Evolutionary conservation across 148 eudicot species (phyloP), one percentile per base, ranked within the genome.

Genomic region (Chenopodium berlandieri): DNA sequence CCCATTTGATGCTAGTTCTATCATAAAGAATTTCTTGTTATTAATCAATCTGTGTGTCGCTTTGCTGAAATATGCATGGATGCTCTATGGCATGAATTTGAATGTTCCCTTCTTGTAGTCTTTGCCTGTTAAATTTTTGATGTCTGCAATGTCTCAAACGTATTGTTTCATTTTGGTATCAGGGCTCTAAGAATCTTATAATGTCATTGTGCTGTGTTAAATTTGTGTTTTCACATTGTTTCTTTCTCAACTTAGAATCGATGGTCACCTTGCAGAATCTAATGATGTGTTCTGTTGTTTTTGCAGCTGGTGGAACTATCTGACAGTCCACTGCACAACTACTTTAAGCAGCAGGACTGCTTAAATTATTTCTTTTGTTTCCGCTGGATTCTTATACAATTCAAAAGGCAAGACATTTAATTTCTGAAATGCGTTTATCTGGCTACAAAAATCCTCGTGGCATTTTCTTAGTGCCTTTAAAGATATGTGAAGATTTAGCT

Each of bases 331-430:
- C 81, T 95, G 83, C 97, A 94, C 75, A 90, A 92, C 84, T 94
- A 92, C 79, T 92, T 95, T 52, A 76, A 87, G 90, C 91, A 94
- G 89, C 85, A 91, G 19, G 99, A 95, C 84, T 95, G 99, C 89
- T 86, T 95, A 83, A 95, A 95, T 75, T 94, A 93, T 85, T 95
- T 95, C 97, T 95, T 95, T 81, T 95, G 97, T 85, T 95, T 95
- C 89, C 97, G 99, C 56, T 95, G 99, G 99, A 87, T 95, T 82
- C 94, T 95, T 78, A 93, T 95, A 83, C 99, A 94, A 83, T 93
- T 95, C 69, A 93, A 95, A 87, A 92, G 99, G 99, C 79, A 84
- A 87, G 95, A 84, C 76, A 40, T 62, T 75, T 32, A 13, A 50
- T 84, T 82, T 34, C 32, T 34, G 46, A 40, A 48, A 63, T 80